Percentiles rank a stretch among this genome's conserved stretches.
Conservation (phyloP, 345 rosid genomes). For the Citrus reticulata region DNA sequence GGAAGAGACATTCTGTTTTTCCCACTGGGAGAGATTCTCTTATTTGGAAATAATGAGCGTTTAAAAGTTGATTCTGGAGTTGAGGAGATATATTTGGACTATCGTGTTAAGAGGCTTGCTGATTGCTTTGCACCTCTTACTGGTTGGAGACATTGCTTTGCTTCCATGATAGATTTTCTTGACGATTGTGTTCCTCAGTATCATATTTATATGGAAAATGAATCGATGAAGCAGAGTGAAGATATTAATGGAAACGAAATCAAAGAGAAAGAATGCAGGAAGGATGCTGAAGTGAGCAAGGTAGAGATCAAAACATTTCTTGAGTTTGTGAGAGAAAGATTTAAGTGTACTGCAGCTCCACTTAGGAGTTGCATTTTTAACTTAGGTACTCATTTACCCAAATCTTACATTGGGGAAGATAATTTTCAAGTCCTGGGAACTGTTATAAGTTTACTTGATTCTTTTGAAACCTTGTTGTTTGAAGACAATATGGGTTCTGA, state of each 20-base stretch:
- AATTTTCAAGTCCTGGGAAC: neutral
- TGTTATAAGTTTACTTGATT: neutral
- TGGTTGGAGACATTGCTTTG: neutral
- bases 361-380: constrained; percentile 20
- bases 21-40: neutral
- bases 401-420: constrained; percentile 14
- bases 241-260: neutral
- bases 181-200: neutral
- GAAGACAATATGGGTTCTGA: neutral
- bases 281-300: neutral
- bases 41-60: neutral
- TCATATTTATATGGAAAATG: neutral
- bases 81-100: neutral
- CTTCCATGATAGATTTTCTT: neutral
- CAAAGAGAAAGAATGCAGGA: neutral
- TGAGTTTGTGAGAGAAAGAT: constrained; percentile 24
- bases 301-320: neutral
- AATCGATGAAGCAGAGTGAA: neutral
- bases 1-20: neutral
- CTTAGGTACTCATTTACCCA: constrained; percentile 33
- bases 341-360: neutral
- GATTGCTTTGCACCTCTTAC: too few relatives aligned
- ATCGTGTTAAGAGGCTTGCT: neutral
- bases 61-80: neutral
- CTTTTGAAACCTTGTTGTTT: neutral